These are phyloP conservation scores for Sutorius australiensis DNA, from an alignment of 768 basidiomycete genomes.

Conservation along the genomic window DNA sequence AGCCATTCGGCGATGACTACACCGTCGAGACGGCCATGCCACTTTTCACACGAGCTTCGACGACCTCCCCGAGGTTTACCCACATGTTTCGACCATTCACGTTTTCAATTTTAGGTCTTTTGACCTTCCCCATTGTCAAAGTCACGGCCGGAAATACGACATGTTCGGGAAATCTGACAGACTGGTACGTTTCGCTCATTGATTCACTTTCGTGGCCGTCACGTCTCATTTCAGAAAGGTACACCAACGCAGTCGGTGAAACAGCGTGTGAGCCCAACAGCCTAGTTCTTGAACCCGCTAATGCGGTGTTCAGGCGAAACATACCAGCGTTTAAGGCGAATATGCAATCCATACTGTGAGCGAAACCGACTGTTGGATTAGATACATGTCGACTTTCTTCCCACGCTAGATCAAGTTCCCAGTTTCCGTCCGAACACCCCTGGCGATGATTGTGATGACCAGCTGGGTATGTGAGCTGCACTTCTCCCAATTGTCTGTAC, in stretches of 20 bases:
- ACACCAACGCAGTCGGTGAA: slow-evolving; percentile 25
- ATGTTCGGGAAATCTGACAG: slow-evolving; percentile 17
- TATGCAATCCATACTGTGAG: slow-evolving; percentile 23
- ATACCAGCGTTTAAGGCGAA: slow-evolving; percentile 25
- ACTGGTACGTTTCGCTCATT: slow-evolving; percentile 8
- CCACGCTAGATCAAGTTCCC: slow-evolving; percentile 17
- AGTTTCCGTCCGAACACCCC: slow-evolving; percentile 19
- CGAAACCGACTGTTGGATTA: not conserved
- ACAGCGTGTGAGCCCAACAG: slow-evolving; percentile 22
- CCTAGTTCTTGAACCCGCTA: not conserved
- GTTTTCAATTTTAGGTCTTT: not conserved
- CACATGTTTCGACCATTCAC: not conserved
- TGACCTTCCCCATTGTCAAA: not conserved
- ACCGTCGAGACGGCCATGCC: not conserved
- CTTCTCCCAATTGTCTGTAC: not conserved
- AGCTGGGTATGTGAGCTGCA: slow-evolving; percentile 14
- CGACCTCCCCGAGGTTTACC: not conserved
- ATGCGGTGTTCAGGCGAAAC: slow-evolving; percentile 14
- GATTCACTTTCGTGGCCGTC: not conserved
- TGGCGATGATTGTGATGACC: slow-evolving; percentile 25
- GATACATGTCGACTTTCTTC: not conserved
- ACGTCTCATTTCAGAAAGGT: slow-evolving; percentile 9
- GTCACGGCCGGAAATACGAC: slow-evolving; percentile 20
- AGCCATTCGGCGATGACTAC: not conserved
- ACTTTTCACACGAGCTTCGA: not conserved